These are phyloP conservation scores for Mycena pura DNA, from an alignment of 768 basidiomycete genomes.

Conservation along the genomic window DNA sequence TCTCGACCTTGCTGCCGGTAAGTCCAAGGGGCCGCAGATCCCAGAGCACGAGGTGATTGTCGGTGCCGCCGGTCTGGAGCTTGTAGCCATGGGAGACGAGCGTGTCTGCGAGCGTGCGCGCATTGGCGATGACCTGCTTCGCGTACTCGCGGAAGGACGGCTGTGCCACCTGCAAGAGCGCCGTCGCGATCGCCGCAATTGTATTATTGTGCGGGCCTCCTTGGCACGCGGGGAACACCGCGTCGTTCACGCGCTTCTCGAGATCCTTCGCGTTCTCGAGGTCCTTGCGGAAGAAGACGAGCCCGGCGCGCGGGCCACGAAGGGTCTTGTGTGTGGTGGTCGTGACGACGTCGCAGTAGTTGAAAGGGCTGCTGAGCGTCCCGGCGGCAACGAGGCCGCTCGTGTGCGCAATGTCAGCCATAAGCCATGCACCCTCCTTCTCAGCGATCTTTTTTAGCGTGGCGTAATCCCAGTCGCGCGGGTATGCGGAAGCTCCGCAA, in stretches of 20 bases:
- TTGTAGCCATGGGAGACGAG: constrained; percentile 87
- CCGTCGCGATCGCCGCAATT: constrained; percentile 93
- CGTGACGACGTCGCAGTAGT: constrained; percentile 96
- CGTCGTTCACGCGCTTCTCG: constrained; percentile 96
- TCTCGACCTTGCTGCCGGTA: constrained; percentile 99
- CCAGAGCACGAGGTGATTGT: constrained; percentile 98
- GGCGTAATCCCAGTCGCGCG: constrained; percentile 96
- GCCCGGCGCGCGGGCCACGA: constrained; percentile 95
- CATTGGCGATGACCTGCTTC: constrained; percentile 92
- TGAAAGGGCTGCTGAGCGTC: constrained; percentile 90
- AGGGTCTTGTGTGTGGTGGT: constrained; percentile 99
- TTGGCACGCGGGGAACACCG: constrained; percentile 99
- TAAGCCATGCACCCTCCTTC: constrained; percentile 89
- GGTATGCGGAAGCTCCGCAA: constrained; percentile 98
- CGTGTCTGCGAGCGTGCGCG: constrained; percentile 72
- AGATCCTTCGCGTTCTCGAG: constrained; percentile 81
- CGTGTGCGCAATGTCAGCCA: constrained; percentile 98
- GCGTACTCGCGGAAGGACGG: constrained; percentile 93
- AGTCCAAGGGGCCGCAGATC: constrained; percentile 93
- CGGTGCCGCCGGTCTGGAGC: constrained; percentile 95
- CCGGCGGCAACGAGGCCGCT: constrained; percentile 93
- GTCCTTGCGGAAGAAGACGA: constrained; percentile 98
- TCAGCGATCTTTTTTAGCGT: constrained; percentile 81
- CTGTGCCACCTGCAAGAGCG: constrained; percentile 88
- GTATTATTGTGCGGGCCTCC: constrained; percentile 99